Evolutionary conservation across 1,139 yeast species (phyloP), one percentile per base, ranked within the genome.

Genomic region (Candida glucosophila): DNA sequence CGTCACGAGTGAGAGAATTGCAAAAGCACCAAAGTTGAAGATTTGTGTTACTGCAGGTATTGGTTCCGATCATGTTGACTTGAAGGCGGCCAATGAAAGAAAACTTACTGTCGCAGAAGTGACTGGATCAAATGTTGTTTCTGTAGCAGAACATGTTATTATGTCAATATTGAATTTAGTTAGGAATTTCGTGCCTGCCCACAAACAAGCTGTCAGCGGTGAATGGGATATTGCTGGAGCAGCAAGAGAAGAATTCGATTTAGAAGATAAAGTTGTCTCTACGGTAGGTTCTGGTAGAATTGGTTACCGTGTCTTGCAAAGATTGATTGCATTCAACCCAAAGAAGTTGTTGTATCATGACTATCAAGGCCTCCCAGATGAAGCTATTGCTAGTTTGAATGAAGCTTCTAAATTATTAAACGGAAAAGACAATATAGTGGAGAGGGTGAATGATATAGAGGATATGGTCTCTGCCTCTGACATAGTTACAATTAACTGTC

Each of bases 271-370:
- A 55, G 78, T 74, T 14, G 59, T 81, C 33, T 80, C 82, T 15
- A 79, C 90, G 21, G 81, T 80, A 36, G 93, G 90, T 32, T 80
- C 82, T 22, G 92, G 93, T 30, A 69, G 92, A 50, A 81, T 81
- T 42, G 93, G 92, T 15, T 76, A 71, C 60, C 67, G 86, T 35
- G 80, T 80, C 14, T 61, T 80, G 46, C 81, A 79, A 52, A 67
- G 92, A 48, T 55, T 80, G 44, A 64, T 71, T 35, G 77, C 92
- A 4, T 80, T 81, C 59, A 75, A 76, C 49, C 82, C 83, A 33
- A 74, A 75, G 55, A 79, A 78, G 47, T 60, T 80, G 41, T 64
- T 76, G 33, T 80, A 80, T 58, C 80, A 62, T 47, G 92, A 80
- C 58, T 80, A 80, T 61, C 90, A 80, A 53, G 67, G 70, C 16